Conservation (phyloP, 2,329 filamentous ascomycete species). For the Tolypocladium ovalisporum region DNA sequence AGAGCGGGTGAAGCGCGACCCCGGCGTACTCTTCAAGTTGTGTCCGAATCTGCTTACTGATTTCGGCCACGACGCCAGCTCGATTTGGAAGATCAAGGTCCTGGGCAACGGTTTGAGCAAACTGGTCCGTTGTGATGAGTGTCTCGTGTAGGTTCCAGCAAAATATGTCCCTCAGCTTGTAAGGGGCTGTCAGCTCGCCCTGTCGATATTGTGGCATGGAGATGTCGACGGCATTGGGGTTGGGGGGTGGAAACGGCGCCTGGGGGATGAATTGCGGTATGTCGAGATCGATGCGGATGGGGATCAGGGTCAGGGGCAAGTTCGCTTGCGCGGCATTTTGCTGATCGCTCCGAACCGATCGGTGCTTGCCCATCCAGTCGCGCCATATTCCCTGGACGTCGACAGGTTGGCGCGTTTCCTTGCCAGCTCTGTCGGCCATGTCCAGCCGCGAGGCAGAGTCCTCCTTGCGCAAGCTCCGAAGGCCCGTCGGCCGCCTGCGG, state of each 20-base stretch:
- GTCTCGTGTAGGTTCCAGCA: constrained; percentile 96
- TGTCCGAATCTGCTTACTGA: constrained; percentile 87
- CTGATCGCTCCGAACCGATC: constrained; percentile 42
- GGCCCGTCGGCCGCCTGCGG: constrained; percentile 68
- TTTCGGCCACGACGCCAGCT: constrained; percentile 58
- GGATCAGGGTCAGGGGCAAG: constrained; percentile 81
- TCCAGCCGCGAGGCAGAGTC: constrained; percentile 54
- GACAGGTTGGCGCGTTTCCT: constrained; percentile 69
- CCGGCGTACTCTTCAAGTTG: constrained; percentile 95
- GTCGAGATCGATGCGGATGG: constrained; percentile 93
- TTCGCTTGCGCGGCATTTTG: constrained; percentile 56
- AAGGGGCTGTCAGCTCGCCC: constrained; percentile 71
- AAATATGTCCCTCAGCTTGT: constrained; percentile 88
- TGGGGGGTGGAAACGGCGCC: constrained; percentile 52
- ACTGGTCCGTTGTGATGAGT: constrained; percentile 87
- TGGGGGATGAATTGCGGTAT: constrained; percentile 66
- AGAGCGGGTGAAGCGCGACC: constrained; percentile 85
- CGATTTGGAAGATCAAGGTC: constrained; percentile 84
- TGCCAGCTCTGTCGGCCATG: constrained; percentile 66
- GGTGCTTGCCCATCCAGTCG: constrained; percentile 83
- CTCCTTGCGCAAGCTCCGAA: constrained; percentile 73
- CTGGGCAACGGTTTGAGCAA: constrained; percentile 81
- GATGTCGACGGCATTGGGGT: constrained; percentile 55
- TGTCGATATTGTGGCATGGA: constrained; percentile 67
- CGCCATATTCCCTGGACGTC: constrained; percentile 85